phyloP scores from a whole-genome alignment of 2,329 filamentous ascomycete genomes.

The Colletotrichum kahawae region DNA sequence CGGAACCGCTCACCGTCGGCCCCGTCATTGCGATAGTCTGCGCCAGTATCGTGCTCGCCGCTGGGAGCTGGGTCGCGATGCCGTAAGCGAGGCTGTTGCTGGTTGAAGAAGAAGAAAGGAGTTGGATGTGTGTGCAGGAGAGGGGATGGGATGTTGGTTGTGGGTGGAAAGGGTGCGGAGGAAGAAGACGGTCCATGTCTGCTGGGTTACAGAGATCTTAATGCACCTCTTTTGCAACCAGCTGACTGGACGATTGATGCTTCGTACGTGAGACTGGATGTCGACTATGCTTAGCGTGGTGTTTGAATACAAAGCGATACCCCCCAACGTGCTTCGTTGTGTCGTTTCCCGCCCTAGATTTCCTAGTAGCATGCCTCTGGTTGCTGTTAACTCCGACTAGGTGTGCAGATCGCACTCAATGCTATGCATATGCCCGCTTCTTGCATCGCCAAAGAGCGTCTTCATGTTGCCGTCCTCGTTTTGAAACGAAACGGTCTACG shows the following conservation, averaged over 20 bases:
- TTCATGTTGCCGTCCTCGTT: no score
- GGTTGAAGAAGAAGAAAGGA: background rate
- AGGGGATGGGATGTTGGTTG: background rate
- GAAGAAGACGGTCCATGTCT: background rate
- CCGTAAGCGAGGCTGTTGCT: background rate
- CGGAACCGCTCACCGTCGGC: background rate
- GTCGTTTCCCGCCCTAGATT: background rate
- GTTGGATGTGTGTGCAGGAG: background rate
- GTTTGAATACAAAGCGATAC: conserved; percentile 12
- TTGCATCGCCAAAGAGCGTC: no score
- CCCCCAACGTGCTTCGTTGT: background rate
- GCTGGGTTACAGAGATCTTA: background rate
- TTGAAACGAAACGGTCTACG: no score
- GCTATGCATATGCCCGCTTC: no score
- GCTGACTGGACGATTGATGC: background rate
- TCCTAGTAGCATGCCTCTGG: no score
- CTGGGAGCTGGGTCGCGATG: conserved; percentile 8
- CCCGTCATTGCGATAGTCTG: background rate
- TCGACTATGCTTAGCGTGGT: conserved; percentile 1
- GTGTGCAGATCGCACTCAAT: no score
- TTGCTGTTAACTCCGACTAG: no score
- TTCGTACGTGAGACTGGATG: background rate
- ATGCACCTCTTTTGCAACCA: background rate
- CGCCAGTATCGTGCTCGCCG: background rate
- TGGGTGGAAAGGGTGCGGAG: background rate